Conservation (phyloP, 306 rosid genomes). For the Vigna radiata region DNA sequence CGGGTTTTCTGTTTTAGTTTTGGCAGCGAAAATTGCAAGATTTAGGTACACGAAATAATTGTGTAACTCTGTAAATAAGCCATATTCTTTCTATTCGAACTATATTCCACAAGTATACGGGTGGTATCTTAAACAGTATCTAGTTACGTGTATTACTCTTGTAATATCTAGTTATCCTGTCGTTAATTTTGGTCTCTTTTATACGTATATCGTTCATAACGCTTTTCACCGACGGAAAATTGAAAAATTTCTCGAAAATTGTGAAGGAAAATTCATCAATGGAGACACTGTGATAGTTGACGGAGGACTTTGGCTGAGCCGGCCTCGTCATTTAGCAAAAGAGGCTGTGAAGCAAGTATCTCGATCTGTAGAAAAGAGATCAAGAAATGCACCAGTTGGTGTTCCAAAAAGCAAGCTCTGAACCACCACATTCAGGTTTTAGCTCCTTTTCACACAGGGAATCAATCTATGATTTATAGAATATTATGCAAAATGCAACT, state of each 20-base stretch:
- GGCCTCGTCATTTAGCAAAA: conserved; percentile 77
- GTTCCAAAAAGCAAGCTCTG: conserved; percentile 84
- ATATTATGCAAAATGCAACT: background rate
- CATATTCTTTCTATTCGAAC: too few relatives aligned
- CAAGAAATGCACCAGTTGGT: conserved; percentile 63
- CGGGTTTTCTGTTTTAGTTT: background rate
- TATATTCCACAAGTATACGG: too few relatives aligned
- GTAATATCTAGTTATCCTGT: background rate
- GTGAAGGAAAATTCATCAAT: conserved; percentile 81
- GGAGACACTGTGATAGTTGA: conserved; percentile 74
- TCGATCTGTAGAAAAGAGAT: conserved; percentile 81
- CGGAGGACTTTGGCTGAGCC: conserved; percentile 95
- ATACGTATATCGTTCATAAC: background rate
- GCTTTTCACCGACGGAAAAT: conserved; percentile 6
- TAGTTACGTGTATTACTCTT: too few relatives aligned
- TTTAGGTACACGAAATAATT: background rate
- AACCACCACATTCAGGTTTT: conserved; percentile 31
- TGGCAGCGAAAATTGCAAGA: background rate
- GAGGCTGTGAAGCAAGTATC: conserved; percentile 83
- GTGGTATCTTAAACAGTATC: too few relatives aligned
- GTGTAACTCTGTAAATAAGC: background rate
- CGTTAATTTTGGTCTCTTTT: background rate
- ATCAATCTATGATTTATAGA: background rate
- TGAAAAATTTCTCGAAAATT: conserved; percentile 34
- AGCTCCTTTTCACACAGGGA: background rate